Conservation (phyloP, 345 rosid genomes). For the Physaria fendleri region DNA sequence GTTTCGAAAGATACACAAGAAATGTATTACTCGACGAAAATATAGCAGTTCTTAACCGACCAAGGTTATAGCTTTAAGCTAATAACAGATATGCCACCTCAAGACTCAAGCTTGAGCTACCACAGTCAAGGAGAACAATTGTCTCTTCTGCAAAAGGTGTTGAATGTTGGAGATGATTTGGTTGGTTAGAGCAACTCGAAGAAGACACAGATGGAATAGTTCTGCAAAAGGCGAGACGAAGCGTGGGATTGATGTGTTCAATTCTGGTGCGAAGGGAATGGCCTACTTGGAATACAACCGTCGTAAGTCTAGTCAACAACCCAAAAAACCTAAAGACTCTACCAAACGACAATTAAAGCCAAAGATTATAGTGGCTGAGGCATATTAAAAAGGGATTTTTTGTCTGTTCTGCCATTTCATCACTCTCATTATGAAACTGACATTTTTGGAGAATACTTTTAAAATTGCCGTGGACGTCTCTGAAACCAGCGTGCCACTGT, state of each 20-base stretch:
- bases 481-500: too few species aligned
- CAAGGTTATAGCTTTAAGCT: conserved; percentile 98
- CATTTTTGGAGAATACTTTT: too few species aligned
- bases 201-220: conserved; percentile 91
- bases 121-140: conserved; percentile 64
- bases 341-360: too few species aligned
- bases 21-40: conserved; percentile 86
- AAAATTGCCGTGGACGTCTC: too few species aligned
- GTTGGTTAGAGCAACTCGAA: conserved; percentile 85
- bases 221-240: conserved; percentile 63
- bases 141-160: conserved; percentile 66
- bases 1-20: conserved; percentile 98
- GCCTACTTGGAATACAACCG: conserved; percentile 81
- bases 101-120: conserved; percentile 73
- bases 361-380: too few species aligned
- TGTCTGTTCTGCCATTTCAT: too few species aligned
- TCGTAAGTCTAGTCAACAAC: conserved; percentile 38
- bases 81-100: conserved; percentile 85
- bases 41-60: conserved; percentile 89
- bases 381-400: too few species aligned
- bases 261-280: conserved; percentile 88
- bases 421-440: too few species aligned
- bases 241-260: conserved; percentile 61
- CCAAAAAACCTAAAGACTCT: too few species aligned
- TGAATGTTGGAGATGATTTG: conserved; percentile 76